phyloP scores from a whole-genome alignment of 2,329 filamentous ascomycete species.

The Talaromyces rugulosus region DNA sequence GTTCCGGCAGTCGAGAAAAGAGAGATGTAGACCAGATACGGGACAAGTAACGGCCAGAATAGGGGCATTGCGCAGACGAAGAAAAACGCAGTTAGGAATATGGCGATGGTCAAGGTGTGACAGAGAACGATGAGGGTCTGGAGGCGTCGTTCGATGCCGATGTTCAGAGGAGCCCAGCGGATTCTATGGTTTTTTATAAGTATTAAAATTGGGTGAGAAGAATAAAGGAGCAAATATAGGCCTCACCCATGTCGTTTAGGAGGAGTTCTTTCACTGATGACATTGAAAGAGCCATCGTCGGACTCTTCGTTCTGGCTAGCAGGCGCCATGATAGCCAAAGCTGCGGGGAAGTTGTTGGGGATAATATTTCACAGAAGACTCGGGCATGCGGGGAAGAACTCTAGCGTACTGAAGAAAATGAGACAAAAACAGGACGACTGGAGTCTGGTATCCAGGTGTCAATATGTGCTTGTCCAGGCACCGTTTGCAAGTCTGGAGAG shows the following conservation, averaged over 20 bases:
- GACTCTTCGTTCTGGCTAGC: neutral
- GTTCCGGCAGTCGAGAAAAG: constrained; percentile 73
- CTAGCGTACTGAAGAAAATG: neutral
- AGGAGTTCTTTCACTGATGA: neutral
- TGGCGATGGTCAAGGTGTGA: constrained; percentile 68
- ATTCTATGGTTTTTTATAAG: constrained; percentile 49
- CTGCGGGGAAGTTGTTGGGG: neutral
- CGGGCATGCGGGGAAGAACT: neutral
- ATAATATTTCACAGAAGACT: neutral
- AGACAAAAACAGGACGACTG: neutral
- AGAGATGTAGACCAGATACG: constrained; percentile 75
- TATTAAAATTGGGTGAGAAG: neutral
- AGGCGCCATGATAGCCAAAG: constrained; percentile 4
- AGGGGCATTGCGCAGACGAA: constrained; percentile 85
- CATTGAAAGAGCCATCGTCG: neutral
- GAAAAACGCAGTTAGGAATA: constrained; percentile 76
- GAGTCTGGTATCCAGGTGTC: neutral
- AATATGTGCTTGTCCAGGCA: neutral
- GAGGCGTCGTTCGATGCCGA: constrained; percentile 66
- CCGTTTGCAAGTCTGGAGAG: neutral
- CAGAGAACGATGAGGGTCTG: constrained; percentile 75
- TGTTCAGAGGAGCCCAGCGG: constrained; percentile 75
- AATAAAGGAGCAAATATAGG: neutral
- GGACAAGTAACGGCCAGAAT: constrained; percentile 74
- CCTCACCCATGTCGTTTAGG: constrained; percentile 7